These are phyloP conservation scores for Priceomyces carsonii DNA, from an alignment of 805 yeast species.

Conservation along the genomic window DNA sequence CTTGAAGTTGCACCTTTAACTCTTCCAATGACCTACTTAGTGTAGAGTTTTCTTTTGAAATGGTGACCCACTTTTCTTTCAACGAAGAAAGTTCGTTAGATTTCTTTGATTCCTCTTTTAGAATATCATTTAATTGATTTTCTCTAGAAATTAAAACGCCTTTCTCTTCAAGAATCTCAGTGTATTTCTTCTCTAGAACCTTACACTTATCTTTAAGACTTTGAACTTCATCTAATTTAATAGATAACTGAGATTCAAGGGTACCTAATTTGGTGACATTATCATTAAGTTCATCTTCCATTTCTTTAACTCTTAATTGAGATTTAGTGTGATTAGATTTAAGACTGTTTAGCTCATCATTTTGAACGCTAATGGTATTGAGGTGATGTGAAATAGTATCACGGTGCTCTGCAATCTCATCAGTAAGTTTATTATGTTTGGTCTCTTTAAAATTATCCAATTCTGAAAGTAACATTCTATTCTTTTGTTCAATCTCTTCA, in stretches of 20 bases:
- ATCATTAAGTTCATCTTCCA: conserved; percentile 10
- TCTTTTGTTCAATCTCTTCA: conserved; percentile 10
- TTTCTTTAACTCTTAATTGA: conserved; percentile 12
- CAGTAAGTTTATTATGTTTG: conserved; percentile 10
- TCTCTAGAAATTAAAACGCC: not conserved
- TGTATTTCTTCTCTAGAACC: conserved; percentile 3
- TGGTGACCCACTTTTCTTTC: conserved; percentile 7
- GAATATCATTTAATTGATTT: conserved; percentile 6
- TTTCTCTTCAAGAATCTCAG: conserved; percentile 3
- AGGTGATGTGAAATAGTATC: conserved; percentile 11
- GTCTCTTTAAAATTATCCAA: conserved; percentile 5
- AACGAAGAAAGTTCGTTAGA: conserved; percentile 1
- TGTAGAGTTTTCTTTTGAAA: conserved; percentile 13
- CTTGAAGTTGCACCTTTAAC: conserved; percentile 24
- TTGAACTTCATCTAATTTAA: conserved; percentile 22
- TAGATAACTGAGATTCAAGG: conserved; percentile 17
- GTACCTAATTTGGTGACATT: conserved; percentile 6
- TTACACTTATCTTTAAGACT: not conserved
- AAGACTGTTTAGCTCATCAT: conserved; percentile 14
- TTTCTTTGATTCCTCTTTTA: conserved; percentile 3
- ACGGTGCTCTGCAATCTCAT: conserved; percentile 13
- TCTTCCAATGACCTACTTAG: conserved; percentile 12
- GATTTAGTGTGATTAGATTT: conserved; percentile 11
- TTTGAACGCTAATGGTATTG: conserved; percentile 10
- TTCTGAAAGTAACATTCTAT: conserved; percentile 10